Conservation (phyloP, 83 land plant species). For the Isoetes engelmannii region DNA sequence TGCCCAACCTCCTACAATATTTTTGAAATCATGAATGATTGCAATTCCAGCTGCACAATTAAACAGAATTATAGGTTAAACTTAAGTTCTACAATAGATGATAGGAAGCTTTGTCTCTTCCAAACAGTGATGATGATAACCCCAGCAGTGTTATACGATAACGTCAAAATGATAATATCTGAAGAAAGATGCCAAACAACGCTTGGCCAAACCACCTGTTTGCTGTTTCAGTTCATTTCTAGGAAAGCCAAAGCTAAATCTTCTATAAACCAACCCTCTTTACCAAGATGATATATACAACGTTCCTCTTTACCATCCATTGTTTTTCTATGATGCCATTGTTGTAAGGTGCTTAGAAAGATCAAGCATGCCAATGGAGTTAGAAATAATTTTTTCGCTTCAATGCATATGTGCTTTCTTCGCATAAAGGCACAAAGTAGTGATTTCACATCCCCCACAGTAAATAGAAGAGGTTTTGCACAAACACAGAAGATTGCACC, state of each 20-base stretch:
- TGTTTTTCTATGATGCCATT: not conserved
- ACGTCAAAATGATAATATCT: slow-evolving; percentile 72
- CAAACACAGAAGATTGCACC: no score
- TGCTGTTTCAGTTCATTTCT: no score
- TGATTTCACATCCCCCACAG: no score
- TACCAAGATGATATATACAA: no score
- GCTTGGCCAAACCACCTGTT: slow-evolving; percentile 99
- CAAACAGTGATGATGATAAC: slow-evolving; percentile 33
- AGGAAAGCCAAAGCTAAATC: no score
- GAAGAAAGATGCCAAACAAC: slow-evolving; percentile 78
- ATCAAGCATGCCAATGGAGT: no score
- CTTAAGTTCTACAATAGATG: not conserved
- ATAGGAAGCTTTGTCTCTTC: not conserved
- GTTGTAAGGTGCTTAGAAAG: not conserved
- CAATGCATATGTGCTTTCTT: no score
- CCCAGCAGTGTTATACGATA: slow-evolving; percentile 96
- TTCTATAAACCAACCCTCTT: no score
- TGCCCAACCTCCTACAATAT: slow-evolving; percentile 89
- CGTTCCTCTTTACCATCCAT: no score
- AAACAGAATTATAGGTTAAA: not conserved
- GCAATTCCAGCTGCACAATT: slow-evolving; percentile 76
- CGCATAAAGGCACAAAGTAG: no score
- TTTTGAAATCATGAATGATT: slow-evolving; percentile 91
- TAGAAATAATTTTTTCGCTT: no score
- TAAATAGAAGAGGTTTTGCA: no score